Conservation (phyloP, 2,329 filamentous ascomycete species). For the Trichoderma citrinoviride region DNA sequence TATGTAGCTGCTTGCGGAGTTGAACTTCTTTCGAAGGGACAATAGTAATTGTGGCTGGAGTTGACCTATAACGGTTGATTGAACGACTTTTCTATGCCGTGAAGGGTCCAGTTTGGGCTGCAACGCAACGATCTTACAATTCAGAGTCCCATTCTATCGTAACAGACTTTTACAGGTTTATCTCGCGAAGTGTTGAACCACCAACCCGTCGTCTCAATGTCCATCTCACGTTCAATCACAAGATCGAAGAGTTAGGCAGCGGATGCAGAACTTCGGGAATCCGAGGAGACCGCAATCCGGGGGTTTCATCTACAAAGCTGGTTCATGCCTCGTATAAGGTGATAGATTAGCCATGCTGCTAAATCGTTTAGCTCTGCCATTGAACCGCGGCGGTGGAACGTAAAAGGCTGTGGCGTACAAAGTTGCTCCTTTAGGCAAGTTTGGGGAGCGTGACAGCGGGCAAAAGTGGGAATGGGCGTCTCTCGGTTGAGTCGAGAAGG, state of each 20-base stretch:
- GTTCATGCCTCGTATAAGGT: not conserved
- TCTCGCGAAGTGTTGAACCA: not conserved
- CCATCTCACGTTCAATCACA: too few species aligned
- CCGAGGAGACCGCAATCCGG: not conserved
- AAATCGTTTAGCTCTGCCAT: not conserved
- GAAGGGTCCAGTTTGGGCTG: too few species aligned
- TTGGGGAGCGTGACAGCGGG: not conserved
- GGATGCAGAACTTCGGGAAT: too few species aligned
- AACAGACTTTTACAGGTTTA: not conserved
- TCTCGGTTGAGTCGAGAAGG: not conserved
- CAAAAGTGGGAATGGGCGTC: constrained; percentile 6
- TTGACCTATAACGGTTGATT: too few species aligned
- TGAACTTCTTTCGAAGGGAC: too few species aligned
- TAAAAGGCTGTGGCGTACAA: not conserved
- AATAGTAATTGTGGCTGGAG: too few species aligned
- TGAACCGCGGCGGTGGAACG: not conserved
- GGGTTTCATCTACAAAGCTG: not conserved
- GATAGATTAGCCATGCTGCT: too few species aligned
- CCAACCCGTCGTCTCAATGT: not conserved
- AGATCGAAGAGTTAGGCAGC: too few species aligned
- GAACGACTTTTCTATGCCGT: too few species aligned
- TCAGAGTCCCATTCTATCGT: not conserved
- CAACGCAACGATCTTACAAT: too few species aligned
- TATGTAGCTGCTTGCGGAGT: too few species aligned
- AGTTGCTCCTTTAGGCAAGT: not conserved